Conservation (phyloP, 2,329 filamentous ascomycete species). For the Botrytis hyacinthi region DNA sequence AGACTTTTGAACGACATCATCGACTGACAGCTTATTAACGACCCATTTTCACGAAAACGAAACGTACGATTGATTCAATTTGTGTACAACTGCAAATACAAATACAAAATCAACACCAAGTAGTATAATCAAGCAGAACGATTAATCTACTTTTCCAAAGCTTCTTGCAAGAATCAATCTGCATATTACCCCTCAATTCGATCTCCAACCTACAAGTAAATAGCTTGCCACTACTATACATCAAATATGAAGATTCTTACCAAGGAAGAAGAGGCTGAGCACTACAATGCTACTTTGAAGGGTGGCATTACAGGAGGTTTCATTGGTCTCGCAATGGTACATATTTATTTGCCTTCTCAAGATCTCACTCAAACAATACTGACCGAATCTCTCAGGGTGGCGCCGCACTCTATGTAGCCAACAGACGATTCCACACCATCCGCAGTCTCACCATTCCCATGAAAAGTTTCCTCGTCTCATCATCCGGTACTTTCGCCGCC, state of each 20-base stretch:
- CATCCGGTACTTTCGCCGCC: conserved; percentile 76
- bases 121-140: too few species aligned
- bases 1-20: conserved; percentile 9
- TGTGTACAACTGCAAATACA: not conserved
- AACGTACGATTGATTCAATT: not conserved
- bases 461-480: conserved; percentile 85
- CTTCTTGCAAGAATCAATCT: not conserved
- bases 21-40: conserved; percentile 1
- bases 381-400: conserved; percentile 28
- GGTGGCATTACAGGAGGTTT: conserved; percentile 74
- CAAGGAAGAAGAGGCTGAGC: conserved; percentile 84
- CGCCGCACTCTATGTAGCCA: conserved; percentile 64
- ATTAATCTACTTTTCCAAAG: not conserved
- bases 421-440: conserved; percentile 71
- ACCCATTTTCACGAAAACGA: not conserved
- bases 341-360: conserved; percentile 42
- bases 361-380: conserved; percentile 12
- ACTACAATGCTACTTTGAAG: conserved; percentile 78
- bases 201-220: not conserved
- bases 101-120: not conserved
- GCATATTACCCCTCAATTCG: not conserved
- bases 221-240: conserved; percentile 1
- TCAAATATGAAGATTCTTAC: conserved; percentile 85
- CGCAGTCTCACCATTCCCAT: conserved; percentile 82
- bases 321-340: conserved; percentile 64